Evolutionary conservation across 805 yeast species (phyloP), one percentile per base, ranked within the genome.

Genomic region (Hanseniaspora thailandica): DNA sequence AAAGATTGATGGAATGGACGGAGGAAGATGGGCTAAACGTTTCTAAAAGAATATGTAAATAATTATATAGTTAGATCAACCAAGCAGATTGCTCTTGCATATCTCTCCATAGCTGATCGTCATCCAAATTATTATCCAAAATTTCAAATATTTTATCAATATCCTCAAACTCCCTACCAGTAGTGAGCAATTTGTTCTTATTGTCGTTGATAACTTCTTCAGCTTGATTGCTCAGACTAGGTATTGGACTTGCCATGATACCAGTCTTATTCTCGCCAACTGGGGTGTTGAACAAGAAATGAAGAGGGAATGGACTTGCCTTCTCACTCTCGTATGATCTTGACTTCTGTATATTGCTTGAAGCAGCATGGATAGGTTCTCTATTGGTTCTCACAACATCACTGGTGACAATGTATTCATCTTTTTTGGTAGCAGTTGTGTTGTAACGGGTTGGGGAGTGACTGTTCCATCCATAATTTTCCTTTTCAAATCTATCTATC

Each of bases 1-100:
- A 83, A 60, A 75, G 89, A 64, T 61, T 80, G 1, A 59, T 69
- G 28, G 81, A 79, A 2, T 84, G 90, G 89, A 69, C 79, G 4
- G 69, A 67, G 43, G 76, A 68, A 15, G 86, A 82, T 59, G 57
- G 74, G 5, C 67, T 62, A 0, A 65, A 66, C 41, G 64, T 71
- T n/a, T 61, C 71, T 33, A 83, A 82, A 61, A 67, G 80, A 58
- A 55, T 69, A 1, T 59, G 64, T 59, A 54, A 54, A 22, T 46
- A 20, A 17, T 13, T 48, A 43, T 47, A 48, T 63, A 58, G 43
- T 71, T 77, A 54, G 75, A 46, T 20, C 12, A 84, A 65, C 94
- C 94, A 84, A 58, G 77, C 80, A 0, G 89, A 89, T 60, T 83
- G 86, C 60, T 76, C 77, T 0, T 88, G 79, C 53, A 84, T 81